Evolutionary conservation across 2,329 filamentous ascomycete genomes (phyloP), one percentile per base, ranked within the genome.

Genomic region (Aplosporella prunicola): DNA sequence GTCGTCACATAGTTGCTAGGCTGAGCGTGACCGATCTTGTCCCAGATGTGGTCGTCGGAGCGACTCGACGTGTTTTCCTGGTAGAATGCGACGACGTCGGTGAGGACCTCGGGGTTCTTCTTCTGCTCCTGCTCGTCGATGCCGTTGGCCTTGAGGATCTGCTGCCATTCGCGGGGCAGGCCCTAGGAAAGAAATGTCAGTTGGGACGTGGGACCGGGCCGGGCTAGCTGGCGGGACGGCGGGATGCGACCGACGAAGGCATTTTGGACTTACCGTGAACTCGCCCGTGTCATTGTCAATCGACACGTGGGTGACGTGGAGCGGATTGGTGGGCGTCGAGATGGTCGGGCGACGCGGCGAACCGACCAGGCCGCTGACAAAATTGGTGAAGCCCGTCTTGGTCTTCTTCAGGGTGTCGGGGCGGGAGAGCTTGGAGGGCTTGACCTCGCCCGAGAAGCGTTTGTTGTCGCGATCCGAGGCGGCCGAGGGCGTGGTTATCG

Each of bases 101-200:
- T 81, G 64, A 95, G 87, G 42, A 89, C 88, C 61, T 96, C 87
- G 3, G 91, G 91, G 55, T 96, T 87, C 61, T 94, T 83, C 58
- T 89, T 84, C 61, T 93, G 83, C 59, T 96, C 91, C 64, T 91
- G 88, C 64, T 94, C 87, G 18, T 88, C 84, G 52, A 98, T 95
- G 46, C 91, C 91, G 61, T 85, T 94, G 61, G 94, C 88, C 64
- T 89, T 85, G 55, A 98, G 78, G 57, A 95, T 76, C 44, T 86
- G 81, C 64, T 96, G 89, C 91, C 91, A 98, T 73, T 96, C 91
- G 62, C 91, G 93, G 13, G 91, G 91, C 18, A 98, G 72, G 46
- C 91, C 91, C 87, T 91, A 51, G 9, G 24, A 29, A 22, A 32
- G 29, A 32, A 24, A 30, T 41, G 39, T 41, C 39, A 36, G 39